Base-by-base conservation (phyloP, 1,139 yeast species). In the Protomyces macrosporus region DNA sequence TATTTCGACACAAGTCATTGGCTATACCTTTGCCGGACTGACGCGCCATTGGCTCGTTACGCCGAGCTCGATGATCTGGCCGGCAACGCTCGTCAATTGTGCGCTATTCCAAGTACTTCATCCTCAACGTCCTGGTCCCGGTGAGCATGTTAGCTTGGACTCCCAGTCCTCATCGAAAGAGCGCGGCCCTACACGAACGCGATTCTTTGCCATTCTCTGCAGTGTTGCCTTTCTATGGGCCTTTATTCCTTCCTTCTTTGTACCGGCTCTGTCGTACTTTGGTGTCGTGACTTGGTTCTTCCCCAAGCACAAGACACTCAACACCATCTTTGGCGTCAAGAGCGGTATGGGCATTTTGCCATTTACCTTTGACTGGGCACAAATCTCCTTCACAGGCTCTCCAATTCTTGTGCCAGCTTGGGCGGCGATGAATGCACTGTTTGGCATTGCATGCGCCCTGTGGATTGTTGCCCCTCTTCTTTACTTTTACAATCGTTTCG, bases 281-380 rank as follows among this genome's bases (percentile, higher is more conserved):
- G 78, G 80, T 53, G 78, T 83, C 74, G 76, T 82, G n/a, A 76
- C 84, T 4, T 84, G 87, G 87, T 80, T 82, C 75, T 60, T 82
- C 83, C 87, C 87, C 6, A 70, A 78, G 35, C 81, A 81, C 66
- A 81, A 82, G 50, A 78, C 80, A 30, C 79, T 85, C 48, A 84
- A 84, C 72, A 88, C 84, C 71, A 74, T 86, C 51, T 85, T 85
- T 70, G 90, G 90, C 53, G 53, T 36, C 12, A 77, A 81, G n/a
- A 76, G 84, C 14, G 89, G 89, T n/a, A 76, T 85, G 66, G 90
- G 88, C 36, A 72, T 85, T 72, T 74, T 85, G 71, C 90, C 90
- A 30, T 69, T 81, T 39, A 79, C 85, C 1, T 81, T 83, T 69
- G 86, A 83, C 71, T 83, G 84, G 80, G 80, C 40, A 78, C 79